Conservation (phyloP, 768 basidiomycete species). For the Cyathus striatus region DNA sequence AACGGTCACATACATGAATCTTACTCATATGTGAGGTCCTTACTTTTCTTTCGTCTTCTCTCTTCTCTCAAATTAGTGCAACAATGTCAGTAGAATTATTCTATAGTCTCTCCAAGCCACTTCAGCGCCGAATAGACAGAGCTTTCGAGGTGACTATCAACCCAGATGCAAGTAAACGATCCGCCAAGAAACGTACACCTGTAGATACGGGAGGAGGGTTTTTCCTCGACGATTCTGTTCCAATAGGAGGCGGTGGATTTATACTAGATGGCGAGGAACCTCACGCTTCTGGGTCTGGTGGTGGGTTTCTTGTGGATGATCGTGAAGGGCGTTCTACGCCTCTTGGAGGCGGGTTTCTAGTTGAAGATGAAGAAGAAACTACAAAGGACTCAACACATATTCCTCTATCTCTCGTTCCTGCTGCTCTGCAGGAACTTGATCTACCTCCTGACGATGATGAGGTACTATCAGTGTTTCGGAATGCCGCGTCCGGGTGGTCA, state of each 20-base stretch:
- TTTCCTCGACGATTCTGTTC: no score
- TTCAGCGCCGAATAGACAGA: conserved; percentile 45
- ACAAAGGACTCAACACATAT: conserved; percentile 29
- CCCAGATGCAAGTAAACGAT: conserved; percentile 9
- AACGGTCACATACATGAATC: no score
- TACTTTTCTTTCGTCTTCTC: background rate
- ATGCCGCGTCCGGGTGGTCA: conserved; percentile 73
- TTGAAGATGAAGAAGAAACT: conserved; percentile 12
- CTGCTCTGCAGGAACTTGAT: conserved; percentile 58
- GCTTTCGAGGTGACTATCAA: conserved; percentile 36
- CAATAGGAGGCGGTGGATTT: background rate
- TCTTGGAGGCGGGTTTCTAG: conserved; percentile 24
- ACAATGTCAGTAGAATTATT: conserved; percentile 18
- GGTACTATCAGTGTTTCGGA: conserved; percentile 65
- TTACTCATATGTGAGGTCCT: no score
- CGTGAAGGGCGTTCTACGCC: no score
- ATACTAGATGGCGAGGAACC: background rate
- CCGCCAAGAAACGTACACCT: conserved; percentile 5
- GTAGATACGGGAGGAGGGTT: background rate
- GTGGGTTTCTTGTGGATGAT: conserved; percentile 12
- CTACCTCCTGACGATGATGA: conserved; percentile 72
- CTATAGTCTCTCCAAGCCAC: conserved; percentile 28
- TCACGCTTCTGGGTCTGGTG: conserved; percentile 8
- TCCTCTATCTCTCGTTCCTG: conserved; percentile 50
- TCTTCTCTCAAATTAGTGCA: background rate